Evolutionary conservation across 495 filamentous ascomycete species (phyloP), one percentile per base, ranked within the genome.

Genomic region (Astrothelium macrocarpum): DNA sequence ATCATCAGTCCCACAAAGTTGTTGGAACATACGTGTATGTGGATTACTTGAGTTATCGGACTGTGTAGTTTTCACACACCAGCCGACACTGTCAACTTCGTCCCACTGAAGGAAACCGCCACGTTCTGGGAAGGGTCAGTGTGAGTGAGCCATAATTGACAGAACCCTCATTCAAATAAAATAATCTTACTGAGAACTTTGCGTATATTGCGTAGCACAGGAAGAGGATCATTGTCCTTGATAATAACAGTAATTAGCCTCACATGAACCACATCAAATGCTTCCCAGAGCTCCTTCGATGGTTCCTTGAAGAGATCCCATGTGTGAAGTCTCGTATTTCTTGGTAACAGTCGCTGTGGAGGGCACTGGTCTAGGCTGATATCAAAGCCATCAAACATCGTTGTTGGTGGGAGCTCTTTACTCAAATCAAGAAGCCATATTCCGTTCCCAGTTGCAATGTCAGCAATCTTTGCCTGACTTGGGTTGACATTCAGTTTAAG

Each of bases 71-170:
- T 49, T 56, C 4, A 56, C 49, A 29, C 5, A 26, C n/a, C 20
- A 56, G 7, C 29, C 49, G 10, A 56, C 25, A 29, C 49, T 56
- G 20, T 56, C 49, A 2, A 56, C 25, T n/a, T 77, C 76, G 32
- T 75, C 74, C 75, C 76, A 78, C 60, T 78, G 76, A n/a, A 78
- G 66, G 25, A 65, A 74, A 7, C 75, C 75, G 9, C 75, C 76
- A 1, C 74, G 76, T 59, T 75, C 25, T 25, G 10, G 1, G 20
- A 29, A 29, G 4, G 4, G 25, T 10, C n/a, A 29, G 43, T 3
- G n/a, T 10, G 3, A 10, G 5, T 49, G 3, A 49, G 23, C 11
- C 23, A 10, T n/a, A 20, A 20, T n/a, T n/a, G n/a, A n/a, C n/a
- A n/a, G n/a, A n/a, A n/a, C n/a, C n/a, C n/a, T n/a, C n/a, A n/a